These are phyloP conservation scores for Inga leiocalycina DNA, from an alignment of 306 rosid genomes.

Conservation along the genomic window DNA sequence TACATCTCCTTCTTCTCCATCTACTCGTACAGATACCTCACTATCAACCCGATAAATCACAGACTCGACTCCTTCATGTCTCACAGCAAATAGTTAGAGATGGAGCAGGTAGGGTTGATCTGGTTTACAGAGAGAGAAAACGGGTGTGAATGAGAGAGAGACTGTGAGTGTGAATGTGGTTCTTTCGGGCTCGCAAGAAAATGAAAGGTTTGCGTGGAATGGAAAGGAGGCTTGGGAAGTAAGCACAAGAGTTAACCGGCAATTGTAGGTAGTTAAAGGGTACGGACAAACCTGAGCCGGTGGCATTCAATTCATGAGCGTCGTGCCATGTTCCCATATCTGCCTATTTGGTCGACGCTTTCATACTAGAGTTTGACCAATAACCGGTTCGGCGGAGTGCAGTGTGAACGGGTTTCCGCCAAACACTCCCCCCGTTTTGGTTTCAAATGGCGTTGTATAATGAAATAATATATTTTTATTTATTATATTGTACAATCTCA, in stretches of 20 bases:
- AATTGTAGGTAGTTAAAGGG: slow-evolving; percentile 60
- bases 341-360: not conserved
- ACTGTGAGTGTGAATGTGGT: not conserved
- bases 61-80: slow-evolving; percentile 36
- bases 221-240: not conserved
- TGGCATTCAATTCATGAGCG: slow-evolving; percentile 44
- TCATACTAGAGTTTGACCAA: slow-evolving; percentile 17
- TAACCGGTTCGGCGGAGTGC: not conserved
- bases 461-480: too few species aligned
- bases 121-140: slow-evolving; percentile 41
- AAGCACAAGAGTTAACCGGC: slow-evolving; percentile 60
- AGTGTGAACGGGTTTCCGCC: slow-evolving; percentile 10
- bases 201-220: not conserved
- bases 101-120: slow-evolving; percentile 40
- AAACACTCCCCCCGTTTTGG: not conserved
- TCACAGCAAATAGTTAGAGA: slow-evolving; percentile 8
- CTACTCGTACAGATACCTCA: not conserved
- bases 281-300: slow-evolving; percentile 52
- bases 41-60: slow-evolving; percentile 20
- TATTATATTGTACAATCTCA: not conserved
- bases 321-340: not conserved
- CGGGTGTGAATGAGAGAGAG: not conserved
- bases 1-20: slow-evolving; percentile 57
- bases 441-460: slow-evolving; percentile 9
- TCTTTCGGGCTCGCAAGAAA: not conserved